A percentile compares a stretch with the other conserved stretches of the same genome.
phyloP scores from a whole-genome alignment of 768 basidiomycete genomes.

The Mycena olivaceomarginata region DNA sequence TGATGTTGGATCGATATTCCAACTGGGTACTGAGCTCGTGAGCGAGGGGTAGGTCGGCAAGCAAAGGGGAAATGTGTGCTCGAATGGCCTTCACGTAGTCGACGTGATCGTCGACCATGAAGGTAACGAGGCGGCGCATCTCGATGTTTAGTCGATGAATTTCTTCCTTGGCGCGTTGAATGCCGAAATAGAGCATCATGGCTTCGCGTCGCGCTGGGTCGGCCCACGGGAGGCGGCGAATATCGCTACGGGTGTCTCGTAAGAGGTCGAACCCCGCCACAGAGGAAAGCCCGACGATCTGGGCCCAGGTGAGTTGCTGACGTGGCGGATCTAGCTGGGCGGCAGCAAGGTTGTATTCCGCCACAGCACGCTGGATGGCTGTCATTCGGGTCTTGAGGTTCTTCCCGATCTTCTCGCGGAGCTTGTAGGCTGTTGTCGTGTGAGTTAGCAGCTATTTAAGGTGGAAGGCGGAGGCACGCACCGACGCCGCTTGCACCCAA shows the following conservation, averaged over 20 bases:
- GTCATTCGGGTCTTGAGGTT: neutral
- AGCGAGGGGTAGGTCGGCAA: neutral
- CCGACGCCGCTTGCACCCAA: neutral
- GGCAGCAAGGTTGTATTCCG: neutral
- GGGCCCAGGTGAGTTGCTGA: neutral
- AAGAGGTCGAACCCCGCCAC: slow-evolving; percentile 58
- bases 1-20: neutral
- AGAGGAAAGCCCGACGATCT: slow-evolving; percentile 32
- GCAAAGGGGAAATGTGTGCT: too few species aligned
- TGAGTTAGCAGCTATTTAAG: neutral
- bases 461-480: neutral
- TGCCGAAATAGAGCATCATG: slow-evolving; percentile 50
- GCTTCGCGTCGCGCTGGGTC: slow-evolving; percentile 46
- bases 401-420: slow-evolving; percentile 15
- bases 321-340: slow-evolving; percentile 1
- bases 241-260: slow-evolving; percentile 51
- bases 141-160: slow-evolving; percentile 49
- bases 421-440: slow-evolving; percentile 1
- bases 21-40: neutral
- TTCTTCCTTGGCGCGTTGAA: slow-evolving; percentile 54
- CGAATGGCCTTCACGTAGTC: slow-evolving; percentile 5
- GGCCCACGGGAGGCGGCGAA: slow-evolving; percentile 54
- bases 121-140: slow-evolving; percentile 50
- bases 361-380: neutral
- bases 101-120: slow-evolving; percentile 50